Evolutionary conservation across 345 rosid species (phyloP), one percentile per base, ranked within the genome.

Genomic region (Psidium friedrichsthalianum): DNA sequence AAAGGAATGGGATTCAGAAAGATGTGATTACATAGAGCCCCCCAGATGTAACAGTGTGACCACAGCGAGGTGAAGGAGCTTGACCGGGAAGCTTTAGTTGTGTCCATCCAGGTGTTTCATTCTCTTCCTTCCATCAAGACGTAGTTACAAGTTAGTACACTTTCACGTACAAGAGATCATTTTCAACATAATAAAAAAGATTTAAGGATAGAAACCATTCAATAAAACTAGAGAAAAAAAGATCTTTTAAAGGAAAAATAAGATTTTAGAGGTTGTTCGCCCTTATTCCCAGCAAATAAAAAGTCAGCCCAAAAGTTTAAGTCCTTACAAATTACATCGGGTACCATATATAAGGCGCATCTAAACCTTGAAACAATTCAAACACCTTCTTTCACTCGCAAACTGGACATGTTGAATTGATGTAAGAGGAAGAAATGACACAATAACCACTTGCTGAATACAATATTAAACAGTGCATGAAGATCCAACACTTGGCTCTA

Each of bases 71-170:
- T 89, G 99, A 89, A 82, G 99, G 99, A 82, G 98, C 93, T 92
- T 97, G 98, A 81, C 99, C 99, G 59, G 99, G 99, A 89, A 97
- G 99, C 93, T 95, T 97, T 91, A 97, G 91, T 88, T 96, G 99
- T 81, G 99, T 97, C 99, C 99, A 97, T 88, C 98, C 98, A 89
- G 99, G 95, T 88, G 95, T 85, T 93, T 96, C 99, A 90, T 90
- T 94, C 91, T 95, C 99, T 97, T 92, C 91, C 98, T 94, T 94
- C 92, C 98, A 90, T 94, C 91, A 95, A 93, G 91, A 92, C 61
- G 86, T 24, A 85, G 90, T 88, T 83, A 87, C 54, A 51, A 82
- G 42, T 54, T 82, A 51, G 55, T 82, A 27, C 47, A 6, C 54
- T 49, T 47, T 54, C 22, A 27, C 16, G 29, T 82, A 88, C 80